Base-by-base conservation (phyloP, 1,139 yeast genomes). In the Tardiomyces blankii region DNA sequence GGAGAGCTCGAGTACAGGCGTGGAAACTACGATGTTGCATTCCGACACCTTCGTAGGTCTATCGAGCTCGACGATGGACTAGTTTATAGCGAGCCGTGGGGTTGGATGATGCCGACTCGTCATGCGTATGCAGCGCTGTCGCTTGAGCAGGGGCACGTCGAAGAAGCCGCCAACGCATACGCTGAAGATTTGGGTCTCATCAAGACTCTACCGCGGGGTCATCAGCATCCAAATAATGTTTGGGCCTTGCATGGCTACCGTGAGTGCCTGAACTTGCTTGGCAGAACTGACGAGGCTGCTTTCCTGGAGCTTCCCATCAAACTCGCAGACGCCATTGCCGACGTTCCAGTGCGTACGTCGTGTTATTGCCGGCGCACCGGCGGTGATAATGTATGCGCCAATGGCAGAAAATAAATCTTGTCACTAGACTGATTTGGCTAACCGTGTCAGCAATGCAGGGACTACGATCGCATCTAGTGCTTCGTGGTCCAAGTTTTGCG, bases 231-330 rank as follows among this genome's bases (percentile, higher is more conserved):
- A 5, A 43, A 43, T 18, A 40, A 40, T 21, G 46, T 43, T 2
- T 43, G 46, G 46, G 38, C 46, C 2, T 18, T 43, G 5, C 43
- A 40, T 14, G 46, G 46, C 28, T 40, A 43, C 11, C 44, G 38
- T 16, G 44, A 42, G 25, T 42, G 44, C 30, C 38, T 42, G 14
- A 11, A 8, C 5, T 19, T 14, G 16, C 41, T 42, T 9, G 44
- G 41, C 3, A 23, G 44, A 5, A 16, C 28, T 14, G 23, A 16
- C 5, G 44, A 42, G 19, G 44, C 44, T n/a, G 18, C 16, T 5
- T 19, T 25, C 18, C 19, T 42, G 11, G 41, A 21, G 25, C 25
- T 21, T 7, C 25, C 25, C 7, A 4, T 21, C 25, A 21, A 21
- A 7, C 25, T 21, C 7, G 25, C 25, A 4, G 25, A 21, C 25